These are phyloP conservation scores for Sphaerostilbella broomeana DNA, from an alignment of 2,329 filamentous ascomycete genomes.

Conservation along the genomic window DNA sequence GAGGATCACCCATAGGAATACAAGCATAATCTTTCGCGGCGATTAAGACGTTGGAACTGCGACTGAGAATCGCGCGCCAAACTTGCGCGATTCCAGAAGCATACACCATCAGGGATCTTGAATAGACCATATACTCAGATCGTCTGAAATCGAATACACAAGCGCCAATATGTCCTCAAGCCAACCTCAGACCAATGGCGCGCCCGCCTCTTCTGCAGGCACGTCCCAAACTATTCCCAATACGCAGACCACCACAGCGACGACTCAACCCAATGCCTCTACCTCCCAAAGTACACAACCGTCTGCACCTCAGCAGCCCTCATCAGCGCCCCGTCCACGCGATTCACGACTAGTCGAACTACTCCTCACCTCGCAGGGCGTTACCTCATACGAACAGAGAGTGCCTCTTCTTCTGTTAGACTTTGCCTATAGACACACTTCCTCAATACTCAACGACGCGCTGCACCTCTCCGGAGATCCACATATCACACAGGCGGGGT, in stretches of 20 bases:
- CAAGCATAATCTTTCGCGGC: too few relatives aligned
- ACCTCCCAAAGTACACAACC: constrained; percentile 17
- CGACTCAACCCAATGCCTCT: constrained; percentile 22
- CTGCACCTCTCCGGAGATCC: constrained; percentile 63
- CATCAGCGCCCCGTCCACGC: constrained; percentile 55
- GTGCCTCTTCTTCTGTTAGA: constrained; percentile 78
- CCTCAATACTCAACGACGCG: constrained; percentile 63
- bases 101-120: too few relatives aligned
- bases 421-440: constrained; percentile 79
- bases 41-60: neutral
- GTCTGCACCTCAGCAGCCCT: constrained; percentile 21
- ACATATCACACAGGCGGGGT: constrained; percentile 53
- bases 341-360: constrained; percentile 76
- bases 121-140: too few relatives aligned
- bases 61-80: neutral
- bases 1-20: too few relatives aligned
- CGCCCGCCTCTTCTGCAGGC: constrained; percentile 34
- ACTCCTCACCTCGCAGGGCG: constrained; percentile 70
- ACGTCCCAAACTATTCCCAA: constrained; percentile 31
- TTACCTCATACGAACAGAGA: constrained; percentile 73
- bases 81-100: neutral
- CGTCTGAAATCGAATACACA: too few relatives aligned
- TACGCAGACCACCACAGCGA: constrained; percentile 29
- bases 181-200: constrained; percentile 49
- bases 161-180: constrained; percentile 28